Evolutionary conservation across 768 basidiomycete species (phyloP).

Genomic region (Jaapia argillacea): DNA sequence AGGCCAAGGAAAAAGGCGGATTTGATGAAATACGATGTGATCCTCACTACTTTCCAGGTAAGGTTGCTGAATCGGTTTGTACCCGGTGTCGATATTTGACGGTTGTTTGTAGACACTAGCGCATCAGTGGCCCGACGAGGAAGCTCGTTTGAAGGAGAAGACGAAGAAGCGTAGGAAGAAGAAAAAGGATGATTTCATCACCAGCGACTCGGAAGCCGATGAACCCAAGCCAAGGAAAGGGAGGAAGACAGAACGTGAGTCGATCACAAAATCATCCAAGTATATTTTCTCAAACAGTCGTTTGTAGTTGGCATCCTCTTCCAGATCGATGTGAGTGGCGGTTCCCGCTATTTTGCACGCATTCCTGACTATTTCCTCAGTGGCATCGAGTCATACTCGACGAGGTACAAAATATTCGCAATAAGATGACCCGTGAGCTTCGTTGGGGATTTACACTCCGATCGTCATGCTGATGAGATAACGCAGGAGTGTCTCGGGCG

Average conservation of each 20-base stretch:
- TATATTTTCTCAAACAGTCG: not conserved
- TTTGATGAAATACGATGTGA: constrained; percentile 22
- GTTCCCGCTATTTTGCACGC: not conserved
- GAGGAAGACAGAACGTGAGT: constrained; percentile 22
- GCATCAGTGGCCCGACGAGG: constrained; percentile 47
- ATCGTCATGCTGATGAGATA: not conserved
- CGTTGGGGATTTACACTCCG: not conserved
- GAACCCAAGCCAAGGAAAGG: constrained; percentile 20
- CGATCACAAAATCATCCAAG: not conserved
- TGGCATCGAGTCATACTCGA: constrained; percentile 46
- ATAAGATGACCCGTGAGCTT: constrained; percentile 32
- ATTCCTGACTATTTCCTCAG: constrained; percentile 14
- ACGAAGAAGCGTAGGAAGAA: constrained; percentile 13
- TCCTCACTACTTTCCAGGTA: constrained; percentile 34
- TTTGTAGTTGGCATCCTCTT: constrained; percentile 36
- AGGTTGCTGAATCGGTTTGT: constrained; percentile 3
- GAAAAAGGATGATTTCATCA: constrained; percentile 15
- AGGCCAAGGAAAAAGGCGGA: constrained; percentile 36
- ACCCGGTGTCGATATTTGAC: not conserved
- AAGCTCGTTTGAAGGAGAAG: constrained; percentile 25
- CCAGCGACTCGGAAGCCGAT: constrained; percentile 12
- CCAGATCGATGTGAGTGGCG: constrained; percentile 31
- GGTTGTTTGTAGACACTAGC: constrained; percentile 36
- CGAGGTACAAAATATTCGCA: constrained; percentile 42
- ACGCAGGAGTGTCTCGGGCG: constrained; percentile 39